These are phyloP conservation scores for Alternaria burnsii DNA, from an alignment of 2,329 filamentous ascomycete genomes.

Conservation along the genomic window DNA sequence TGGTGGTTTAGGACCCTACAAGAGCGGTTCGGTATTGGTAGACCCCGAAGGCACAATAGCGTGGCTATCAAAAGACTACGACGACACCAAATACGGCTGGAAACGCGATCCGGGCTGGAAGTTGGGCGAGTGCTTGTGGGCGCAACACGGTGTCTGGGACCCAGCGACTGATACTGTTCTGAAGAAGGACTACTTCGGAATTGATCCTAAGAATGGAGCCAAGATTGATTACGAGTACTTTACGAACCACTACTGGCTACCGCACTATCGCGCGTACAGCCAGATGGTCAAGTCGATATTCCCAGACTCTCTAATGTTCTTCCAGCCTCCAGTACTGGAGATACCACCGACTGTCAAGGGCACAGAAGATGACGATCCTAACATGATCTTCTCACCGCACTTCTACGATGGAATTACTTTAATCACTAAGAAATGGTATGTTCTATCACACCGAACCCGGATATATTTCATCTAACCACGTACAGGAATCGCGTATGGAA, in stretches of 20 bases:
- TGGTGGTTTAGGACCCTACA: constrained; percentile 89
- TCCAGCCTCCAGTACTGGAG: constrained; percentile 91
- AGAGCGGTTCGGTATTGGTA: constrained; percentile 81
- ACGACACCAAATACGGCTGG: constrained; percentile 90
- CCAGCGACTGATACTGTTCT: constrained; percentile 77
- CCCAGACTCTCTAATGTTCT: constrained; percentile 83
- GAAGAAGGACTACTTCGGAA: constrained; percentile 86
- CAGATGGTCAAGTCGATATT: constrained; percentile 79
- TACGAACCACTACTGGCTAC: constrained; percentile 90
- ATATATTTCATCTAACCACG: constrained; percentile 20
- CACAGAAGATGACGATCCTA: constrained; percentile 85
- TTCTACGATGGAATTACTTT: constrained; percentile 97
- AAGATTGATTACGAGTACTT: constrained; percentile 83
- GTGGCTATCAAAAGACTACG: constrained; percentile 84
- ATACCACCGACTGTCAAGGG: constrained; percentile 88
- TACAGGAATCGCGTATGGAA: constrained; percentile 89
- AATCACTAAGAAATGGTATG: constrained; percentile 92
- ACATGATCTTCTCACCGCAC: constrained; percentile 91
- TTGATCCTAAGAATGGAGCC: constrained; percentile 76
- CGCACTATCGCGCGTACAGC: constrained; percentile 79
- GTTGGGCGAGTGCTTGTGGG: constrained; percentile 95
- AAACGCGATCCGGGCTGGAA: constrained; percentile 88
- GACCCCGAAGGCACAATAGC: constrained; percentile 86
- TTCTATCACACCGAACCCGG: not conserved
- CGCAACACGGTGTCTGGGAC: constrained; percentile 96